Percentiles rank a stretch among this genome's conserved stretches.
phyloP scores from a whole-genome alignment of 805 yeast species.

The Candida ovalis region DNA sequence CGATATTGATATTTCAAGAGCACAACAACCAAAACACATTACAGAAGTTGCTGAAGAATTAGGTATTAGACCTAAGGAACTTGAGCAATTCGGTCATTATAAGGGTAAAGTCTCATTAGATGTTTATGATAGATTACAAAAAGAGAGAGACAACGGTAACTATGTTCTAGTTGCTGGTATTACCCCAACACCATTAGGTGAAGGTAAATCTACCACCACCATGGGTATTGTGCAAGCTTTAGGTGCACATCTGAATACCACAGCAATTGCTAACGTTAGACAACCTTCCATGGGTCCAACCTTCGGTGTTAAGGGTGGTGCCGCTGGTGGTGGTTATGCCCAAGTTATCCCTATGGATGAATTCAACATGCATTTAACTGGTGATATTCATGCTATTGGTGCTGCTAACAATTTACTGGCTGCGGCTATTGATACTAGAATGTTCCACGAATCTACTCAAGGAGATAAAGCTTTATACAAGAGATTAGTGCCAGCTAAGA shows the following conservation, averaged over 20 bases:
- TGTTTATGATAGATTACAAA: conserved; percentile 56
- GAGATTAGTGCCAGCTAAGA: conserved; percentile 72
- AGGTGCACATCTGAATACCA: conserved; percentile 67
- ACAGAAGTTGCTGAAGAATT: conserved; percentile 65
- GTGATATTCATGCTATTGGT: conserved; percentile 82
- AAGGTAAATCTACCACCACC: conserved; percentile 82
- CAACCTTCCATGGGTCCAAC: conserved; percentile 91
- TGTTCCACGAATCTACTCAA: conserved; percentile 79
- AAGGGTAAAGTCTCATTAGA: conserved; percentile 73
- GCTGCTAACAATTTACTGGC: conserved; percentile 78
- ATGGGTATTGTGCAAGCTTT: conserved; percentile 79
- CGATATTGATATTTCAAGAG: conserved; percentile 74
- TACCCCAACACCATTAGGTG: conserved; percentile 84
- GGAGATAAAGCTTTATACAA: conserved; percentile 66
- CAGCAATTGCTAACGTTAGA: conserved; percentile 77
- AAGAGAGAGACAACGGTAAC: conserved; percentile 58
- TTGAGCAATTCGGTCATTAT: conserved; percentile 71
- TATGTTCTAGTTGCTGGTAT: conserved; percentile 78
- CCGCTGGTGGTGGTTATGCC: conserved; percentile 88
- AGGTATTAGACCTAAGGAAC: conserved; percentile 61
- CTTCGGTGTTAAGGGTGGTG: conserved; percentile 86
- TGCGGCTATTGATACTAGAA: conserved; percentile 83
- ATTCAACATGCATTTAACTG: conserved; percentile 81
- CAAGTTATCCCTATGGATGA: conserved; percentile 90
- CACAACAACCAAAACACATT: conserved; percentile 69